These are phyloP conservation scores for Byssochlamys sp. DNA, from an alignment of 2,329 filamentous ascomycete species.

Conservation along the genomic window DNA sequence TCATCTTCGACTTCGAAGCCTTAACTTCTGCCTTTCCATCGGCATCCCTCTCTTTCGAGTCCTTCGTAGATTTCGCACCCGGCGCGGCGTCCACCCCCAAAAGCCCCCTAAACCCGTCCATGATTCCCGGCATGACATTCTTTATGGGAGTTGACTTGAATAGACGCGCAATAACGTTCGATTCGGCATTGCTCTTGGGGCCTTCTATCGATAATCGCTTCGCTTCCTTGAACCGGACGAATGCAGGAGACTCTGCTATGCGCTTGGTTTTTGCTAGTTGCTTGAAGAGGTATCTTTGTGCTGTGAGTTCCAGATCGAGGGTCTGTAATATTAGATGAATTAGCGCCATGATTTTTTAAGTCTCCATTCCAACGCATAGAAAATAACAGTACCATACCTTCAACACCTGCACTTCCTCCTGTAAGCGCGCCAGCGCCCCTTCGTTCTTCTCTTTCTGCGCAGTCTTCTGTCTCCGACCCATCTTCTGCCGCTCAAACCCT, in stretches of 20 bases:
- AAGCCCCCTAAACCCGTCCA: constrained; percentile 31
- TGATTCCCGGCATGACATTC: constrained; percentile 42
- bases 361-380: neutral
- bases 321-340: constrained; percentile 24
- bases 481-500: constrained; percentile 55
- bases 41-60: constrained; percentile 1
- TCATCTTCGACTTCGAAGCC: neutral
- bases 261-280: constrained; percentile 49
- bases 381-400: constrained; percentile 36
- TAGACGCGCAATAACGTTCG: constrained; percentile 51
- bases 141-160: constrained; percentile 53
- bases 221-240: constrained; percentile 34
- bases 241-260: constrained; percentile 41
- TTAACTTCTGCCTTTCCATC: constrained; percentile 8
- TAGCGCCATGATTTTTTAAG: neutral
- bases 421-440: constrained; percentile 35
- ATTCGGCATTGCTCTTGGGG: constrained; percentile 36
- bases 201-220: constrained; percentile 28
- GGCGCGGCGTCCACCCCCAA: constrained; percentile 25
- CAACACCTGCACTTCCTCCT: constrained; percentile 47
- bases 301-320: constrained; percentile 42
- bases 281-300: constrained; percentile 48
- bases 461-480: constrained; percentile 50
- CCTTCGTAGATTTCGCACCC: constrained; percentile 4
- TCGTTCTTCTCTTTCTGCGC: constrained; percentile 38